Evolutionary conservation across 345 rosid species (phyloP).

Genomic region (Citropsis articulata): DNA sequence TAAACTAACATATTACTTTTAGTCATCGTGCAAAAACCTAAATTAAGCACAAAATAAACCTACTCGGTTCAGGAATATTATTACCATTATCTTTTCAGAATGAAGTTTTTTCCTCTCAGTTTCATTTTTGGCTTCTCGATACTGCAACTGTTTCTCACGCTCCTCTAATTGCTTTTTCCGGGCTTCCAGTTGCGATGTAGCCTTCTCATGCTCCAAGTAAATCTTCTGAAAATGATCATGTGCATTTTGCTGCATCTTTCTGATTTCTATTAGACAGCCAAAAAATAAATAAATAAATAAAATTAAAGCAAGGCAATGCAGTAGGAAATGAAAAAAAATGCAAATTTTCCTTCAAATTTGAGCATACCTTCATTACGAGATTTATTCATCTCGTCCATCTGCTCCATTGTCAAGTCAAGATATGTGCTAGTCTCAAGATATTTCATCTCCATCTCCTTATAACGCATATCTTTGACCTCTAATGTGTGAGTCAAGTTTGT

Average conservation of each 20-base stretch:
- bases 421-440: constrained; percentile 25
- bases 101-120: constrained; percentile 38
- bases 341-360: neutral
- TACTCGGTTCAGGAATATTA: constrained; percentile 14
- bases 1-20: neutral
- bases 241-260: constrained; percentile 39
- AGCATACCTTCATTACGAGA: constrained; percentile 54
- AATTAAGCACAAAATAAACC: neutral
- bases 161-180: constrained; percentile 35
- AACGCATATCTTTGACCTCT: constrained; percentile 31
- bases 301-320: neutral
- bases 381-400: constrained; percentile 37
- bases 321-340: neutral
- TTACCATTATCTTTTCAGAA: constrained; percentile 44
- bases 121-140: constrained; percentile 47
- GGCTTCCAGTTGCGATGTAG: constrained; percentile 26
- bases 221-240: constrained; percentile 39
- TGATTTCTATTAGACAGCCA: constrained; percentile 18
- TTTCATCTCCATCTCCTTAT: constrained; percentile 44
- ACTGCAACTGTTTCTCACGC: constrained; percentile 44
- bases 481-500: constrained; percentile 39
- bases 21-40: constrained; percentile 12
- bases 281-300: neutral
- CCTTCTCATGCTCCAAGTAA: constrained; percentile 40
- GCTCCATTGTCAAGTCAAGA: constrained; percentile 22